Evolutionary conservation across 495 filamentous ascomycete genomes (phyloP).

Genomic region (Bacidia rubella): DNA sequence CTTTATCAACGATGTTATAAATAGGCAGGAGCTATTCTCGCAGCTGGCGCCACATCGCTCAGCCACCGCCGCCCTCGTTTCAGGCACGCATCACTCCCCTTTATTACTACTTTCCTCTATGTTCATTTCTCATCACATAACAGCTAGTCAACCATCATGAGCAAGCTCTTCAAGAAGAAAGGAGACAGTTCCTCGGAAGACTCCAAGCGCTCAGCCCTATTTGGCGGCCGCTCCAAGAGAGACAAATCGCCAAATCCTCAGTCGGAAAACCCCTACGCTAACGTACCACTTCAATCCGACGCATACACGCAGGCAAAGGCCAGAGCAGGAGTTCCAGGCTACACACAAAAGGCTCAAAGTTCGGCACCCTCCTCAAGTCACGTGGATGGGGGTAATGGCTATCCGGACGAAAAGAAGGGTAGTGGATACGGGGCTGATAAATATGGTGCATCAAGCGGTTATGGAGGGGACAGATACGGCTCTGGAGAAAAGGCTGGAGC

Average conservation of each 20-base stretch:
- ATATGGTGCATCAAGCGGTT: constrained; percentile 38
- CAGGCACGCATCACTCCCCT: background rate
- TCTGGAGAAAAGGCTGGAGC: constrained; percentile 17
- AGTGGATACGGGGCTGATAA: constrained; percentile 42
- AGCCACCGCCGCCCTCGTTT: too few species aligned
- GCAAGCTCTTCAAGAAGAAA: constrained; percentile 55
- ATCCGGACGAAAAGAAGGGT: constrained; percentile 22
- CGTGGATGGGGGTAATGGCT: constrained; percentile 10
- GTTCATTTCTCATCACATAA: background rate
- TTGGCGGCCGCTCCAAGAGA: constrained; percentile 46
- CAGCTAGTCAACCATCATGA: constrained; percentile 34
- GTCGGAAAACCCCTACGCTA: constrained; percentile 60
- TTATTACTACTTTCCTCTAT: background rate
- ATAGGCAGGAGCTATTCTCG: too few species aligned
- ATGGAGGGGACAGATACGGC: constrained; percentile 51
- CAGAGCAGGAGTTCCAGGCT: constrained; percentile 27
- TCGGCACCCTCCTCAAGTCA: constrained; percentile 8
- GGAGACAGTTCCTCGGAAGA: constrained; percentile 43
- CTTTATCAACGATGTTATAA: too few species aligned
- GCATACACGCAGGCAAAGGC: constrained; percentile 51
- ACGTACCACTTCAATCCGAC: constrained; percentile 36
- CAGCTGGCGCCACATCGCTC: too few species aligned
- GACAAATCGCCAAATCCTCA: constrained; percentile 36
- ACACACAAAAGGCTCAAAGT: constrained; percentile 14
- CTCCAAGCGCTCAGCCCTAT: constrained; percentile 43